These are phyloP conservation scores for Hygrophila difformis DNA, from an alignment of 257 asterid genomes.

Conservation along the genomic window DNA sequence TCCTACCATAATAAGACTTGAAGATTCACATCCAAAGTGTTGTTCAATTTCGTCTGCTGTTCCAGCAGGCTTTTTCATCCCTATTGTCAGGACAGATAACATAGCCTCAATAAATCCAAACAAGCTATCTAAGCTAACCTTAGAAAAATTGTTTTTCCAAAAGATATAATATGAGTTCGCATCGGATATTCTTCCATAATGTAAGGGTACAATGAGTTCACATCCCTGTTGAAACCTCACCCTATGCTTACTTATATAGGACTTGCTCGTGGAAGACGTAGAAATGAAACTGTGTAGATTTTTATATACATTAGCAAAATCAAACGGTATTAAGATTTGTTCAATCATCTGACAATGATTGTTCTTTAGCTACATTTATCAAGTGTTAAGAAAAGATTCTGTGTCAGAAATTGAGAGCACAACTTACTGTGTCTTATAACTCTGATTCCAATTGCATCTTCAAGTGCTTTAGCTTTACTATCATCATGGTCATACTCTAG, in stretches of 20 bases:
- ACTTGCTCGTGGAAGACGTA: no score
- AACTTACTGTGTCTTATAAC: conserved; percentile 74
- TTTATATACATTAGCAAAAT: conserved; percentile 16
- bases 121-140: no score
- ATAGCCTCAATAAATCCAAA: not conserved
- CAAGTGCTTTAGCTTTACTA: conserved; percentile 63
- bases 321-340: conserved; percentile 8
- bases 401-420: not conserved
- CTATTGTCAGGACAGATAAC: conserved; percentile 32
- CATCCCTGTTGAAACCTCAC: no score
- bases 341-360: no score
- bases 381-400: no score
- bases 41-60: conserved; percentile 81
- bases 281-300: no score
- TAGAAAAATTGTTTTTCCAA: no score
- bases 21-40: conserved; percentile 75
- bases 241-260: no score
- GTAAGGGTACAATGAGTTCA: no score
- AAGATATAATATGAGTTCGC: no score
- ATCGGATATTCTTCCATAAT: no score
- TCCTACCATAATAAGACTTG: conserved; percentile 28
- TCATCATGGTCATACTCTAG: conserved; percentile 84
- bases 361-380: no score
- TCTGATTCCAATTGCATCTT: conserved; percentile 73
- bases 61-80: conserved; percentile 87